Evolutionary conservation across 2,329 filamentous ascomycete genomes (phyloP), one percentile per base, ranked within the genome.

Genomic region (Fusarium aywerte): DNA sequence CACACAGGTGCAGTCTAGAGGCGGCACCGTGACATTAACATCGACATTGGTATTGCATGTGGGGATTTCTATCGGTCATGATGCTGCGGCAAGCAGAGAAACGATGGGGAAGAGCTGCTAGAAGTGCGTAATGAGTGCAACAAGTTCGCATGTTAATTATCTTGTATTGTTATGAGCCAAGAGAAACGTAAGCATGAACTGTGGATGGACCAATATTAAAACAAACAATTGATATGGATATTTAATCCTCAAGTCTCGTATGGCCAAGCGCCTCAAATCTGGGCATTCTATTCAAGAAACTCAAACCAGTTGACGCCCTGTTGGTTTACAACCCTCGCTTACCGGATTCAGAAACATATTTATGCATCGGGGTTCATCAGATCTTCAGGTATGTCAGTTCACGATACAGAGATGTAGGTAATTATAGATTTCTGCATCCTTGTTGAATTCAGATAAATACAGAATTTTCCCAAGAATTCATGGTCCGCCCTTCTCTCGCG

Each of bases 1-100:
- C 35, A 12, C 40, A 43, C 49, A 25, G 8, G n/a, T n/a, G 50
- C 45, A 64, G 66, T 71, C 69, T 66, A 60, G 69, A 71, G 69
- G 67, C 68, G 68, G 63, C 63, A 58, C 57, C 38, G 42, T 67
- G 51, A 67, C 64, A 68, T 66, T 65, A 33, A 36, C 45, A 63
- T 59, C 62, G 16, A 23, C 32, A 48, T 48, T 48, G 45, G 45
- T 27, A 32, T 44, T 71, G 65, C 42, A 25, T 51, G 65, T 66
- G 57, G 65, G 29, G 65, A 68, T 64, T 49, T 27, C 25, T 38
- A 50, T 58, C 42, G 50, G 55, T 45, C 45, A 60, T 62, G 61
- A 56, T 68, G 48, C 51, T 58, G 56, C 49, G 52, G 60, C 33
- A 31, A 32, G 36, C 29, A 40, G 15, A 40, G n/a, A 12, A 49